phyloP scores from a whole-genome alignment of 192 early-diverging fungal genomes.

The Fimicolochytrium jonesii region DNA sequence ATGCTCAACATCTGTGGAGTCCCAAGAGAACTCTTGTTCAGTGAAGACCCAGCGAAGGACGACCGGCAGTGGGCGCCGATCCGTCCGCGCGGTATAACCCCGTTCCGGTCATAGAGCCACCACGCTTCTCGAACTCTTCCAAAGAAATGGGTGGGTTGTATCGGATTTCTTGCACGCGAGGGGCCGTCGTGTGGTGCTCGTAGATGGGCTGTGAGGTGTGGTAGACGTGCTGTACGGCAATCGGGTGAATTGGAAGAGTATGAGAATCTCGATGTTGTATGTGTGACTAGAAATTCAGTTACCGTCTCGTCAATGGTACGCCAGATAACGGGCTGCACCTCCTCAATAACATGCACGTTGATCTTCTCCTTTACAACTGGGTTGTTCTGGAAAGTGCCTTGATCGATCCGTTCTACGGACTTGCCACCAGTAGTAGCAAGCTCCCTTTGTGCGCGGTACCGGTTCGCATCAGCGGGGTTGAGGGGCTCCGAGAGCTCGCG shows the following conservation, averaged over 20 bases:
- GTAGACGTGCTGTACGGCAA: constrained; percentile 13
- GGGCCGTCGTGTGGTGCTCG: constrained; percentile 16
- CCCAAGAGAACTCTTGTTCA: no score
- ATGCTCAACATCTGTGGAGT: no score
- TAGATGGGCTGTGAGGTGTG: constrained; percentile 24
- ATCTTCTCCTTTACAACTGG: constrained; percentile 19
- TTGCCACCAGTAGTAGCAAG: not conserved
- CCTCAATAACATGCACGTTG: constrained; percentile 23
- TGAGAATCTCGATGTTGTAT: no score
- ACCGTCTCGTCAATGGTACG: constrained; percentile 22
- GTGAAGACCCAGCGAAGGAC: no score
- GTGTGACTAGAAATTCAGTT: no score
- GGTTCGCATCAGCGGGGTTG: constrained; percentile 1
- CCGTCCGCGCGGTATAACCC: constrained; percentile 16
- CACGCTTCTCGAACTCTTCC: constrained; percentile 25
- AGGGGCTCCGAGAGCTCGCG: constrained; percentile 10
- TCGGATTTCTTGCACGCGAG: constrained; percentile 10
- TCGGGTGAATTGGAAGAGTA: no score
- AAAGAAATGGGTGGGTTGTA: constrained; percentile 22
- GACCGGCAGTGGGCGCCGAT: no score
- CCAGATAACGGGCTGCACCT: constrained; percentile 25
- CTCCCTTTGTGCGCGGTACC: constrained; percentile 14
- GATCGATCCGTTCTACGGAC: constrained; percentile 5
- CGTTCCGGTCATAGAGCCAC: constrained; percentile 18
- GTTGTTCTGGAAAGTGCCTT: not conserved